These are phyloP conservation scores for Auxenochlorella pyrenoidosa DNA, from an alignment of 139 green algal genomes.

Conservation along the genomic window DNA sequence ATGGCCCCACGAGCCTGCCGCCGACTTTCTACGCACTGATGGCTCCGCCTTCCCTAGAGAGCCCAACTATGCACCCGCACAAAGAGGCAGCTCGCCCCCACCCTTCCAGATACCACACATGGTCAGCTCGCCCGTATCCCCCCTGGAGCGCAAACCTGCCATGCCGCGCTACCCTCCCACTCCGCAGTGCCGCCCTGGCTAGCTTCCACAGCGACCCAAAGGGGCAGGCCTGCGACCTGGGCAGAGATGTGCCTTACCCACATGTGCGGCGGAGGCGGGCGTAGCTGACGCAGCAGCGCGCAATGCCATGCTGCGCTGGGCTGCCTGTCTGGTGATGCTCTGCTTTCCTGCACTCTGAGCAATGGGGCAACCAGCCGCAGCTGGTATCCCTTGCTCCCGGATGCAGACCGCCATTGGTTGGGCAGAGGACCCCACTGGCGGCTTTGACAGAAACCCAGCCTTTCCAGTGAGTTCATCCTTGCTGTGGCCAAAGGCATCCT, in stretches of 20 bases:
- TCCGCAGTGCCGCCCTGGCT: background rate
- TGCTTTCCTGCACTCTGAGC: background rate
- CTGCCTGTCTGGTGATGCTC: too few species aligned
- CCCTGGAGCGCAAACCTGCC: too few species aligned
- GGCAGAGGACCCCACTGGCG: slow-evolving; percentile 26
- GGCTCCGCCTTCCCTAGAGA: too few species aligned
- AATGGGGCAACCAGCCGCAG: background rate
- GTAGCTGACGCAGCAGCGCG: too few species aligned
- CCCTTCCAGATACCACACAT: too few species aligned
- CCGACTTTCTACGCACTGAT: too few species aligned
- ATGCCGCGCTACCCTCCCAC: background rate
- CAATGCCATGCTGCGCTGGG: background rate
- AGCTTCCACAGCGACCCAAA: slow-evolving; percentile 12
- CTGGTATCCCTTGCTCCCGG: background rate
- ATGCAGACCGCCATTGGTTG: slow-evolving; percentile 5
- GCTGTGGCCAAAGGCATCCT: background rate
- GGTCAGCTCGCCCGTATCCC: too few species aligned
- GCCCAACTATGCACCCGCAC: background rate
- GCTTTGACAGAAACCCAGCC: slow-evolving; percentile 17
- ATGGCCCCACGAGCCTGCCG: too few species aligned
- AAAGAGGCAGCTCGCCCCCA: background rate
- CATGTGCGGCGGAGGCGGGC: background rate
- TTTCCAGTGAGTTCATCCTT: background rate
- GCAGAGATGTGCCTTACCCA: background rate
- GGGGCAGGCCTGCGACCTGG: slow-evolving; percentile 26